These are phyloP conservation scores for Hypholoma fasciculare DNA, from an alignment of 768 basidiomycete genomes.

Conservation along the genomic window DNA sequence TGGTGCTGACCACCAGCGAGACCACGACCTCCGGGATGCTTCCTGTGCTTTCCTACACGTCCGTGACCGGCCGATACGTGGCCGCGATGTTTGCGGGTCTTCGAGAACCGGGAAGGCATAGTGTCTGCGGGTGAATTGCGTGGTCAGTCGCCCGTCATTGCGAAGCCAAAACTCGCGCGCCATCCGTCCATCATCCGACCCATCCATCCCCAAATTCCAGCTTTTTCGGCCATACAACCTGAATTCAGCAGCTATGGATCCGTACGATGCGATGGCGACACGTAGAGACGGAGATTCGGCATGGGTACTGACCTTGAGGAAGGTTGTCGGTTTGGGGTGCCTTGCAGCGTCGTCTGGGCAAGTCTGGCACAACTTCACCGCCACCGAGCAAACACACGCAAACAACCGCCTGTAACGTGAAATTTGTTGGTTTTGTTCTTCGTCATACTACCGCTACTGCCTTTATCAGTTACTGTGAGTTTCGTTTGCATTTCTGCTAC, in stretches of 20 bases:
- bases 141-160: constrained; percentile 14
- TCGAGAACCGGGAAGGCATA: constrained; percentile 96
- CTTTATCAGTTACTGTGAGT: constrained; percentile 24
- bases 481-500: constrained; percentile 9
- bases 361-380: constrained; percentile 25
- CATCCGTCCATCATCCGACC: constrained; percentile 48
- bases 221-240: constrained; percentile 23
- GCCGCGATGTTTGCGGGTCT: constrained; percentile 99
- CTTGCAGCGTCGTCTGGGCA: constrained; percentile 19
- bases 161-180: constrained; percentile 17
- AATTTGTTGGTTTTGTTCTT: constrained; percentile 2
- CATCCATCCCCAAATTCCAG: constrained; percentile 39
- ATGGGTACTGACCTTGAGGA: constrained; percentile 68
- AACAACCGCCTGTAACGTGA: constrained; percentile 17
- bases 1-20: constrained; percentile 99
- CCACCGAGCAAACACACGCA: constrained; percentile 30
- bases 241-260: constrained; percentile 14
- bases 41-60: constrained; percentile 99
- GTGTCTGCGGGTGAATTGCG: constrained; percentile 31
- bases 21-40: constrained; percentile 99
- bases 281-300: constrained; percentile 13
- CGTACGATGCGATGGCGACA: constrained; percentile 14
- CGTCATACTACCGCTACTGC: constrained; percentile 1
- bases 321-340: constrained; percentile 45
- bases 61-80: constrained; percentile 99